A percentile compares a stretch with the other conserved stretches of the same genome.
phyloP scores from a whole-genome alignment of 2,329 filamentous ascomycete genomes.

The Botrytis pseudocinerea region DNA sequence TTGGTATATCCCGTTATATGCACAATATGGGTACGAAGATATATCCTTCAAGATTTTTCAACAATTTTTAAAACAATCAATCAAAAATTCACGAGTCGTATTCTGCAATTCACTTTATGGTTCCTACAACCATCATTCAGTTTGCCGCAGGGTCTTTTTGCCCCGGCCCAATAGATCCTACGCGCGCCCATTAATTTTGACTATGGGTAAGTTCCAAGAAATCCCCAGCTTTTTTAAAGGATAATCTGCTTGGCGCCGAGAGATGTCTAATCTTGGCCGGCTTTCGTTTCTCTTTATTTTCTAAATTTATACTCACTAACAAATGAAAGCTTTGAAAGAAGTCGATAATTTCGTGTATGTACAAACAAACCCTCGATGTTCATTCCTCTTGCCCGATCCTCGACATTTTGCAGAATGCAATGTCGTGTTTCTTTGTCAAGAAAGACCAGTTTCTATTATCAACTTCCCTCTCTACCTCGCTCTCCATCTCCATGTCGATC shows the following conservation, averaged over 20 bases:
- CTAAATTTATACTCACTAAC: conserved; percentile 26
- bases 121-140: neutral
- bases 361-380: neutral
- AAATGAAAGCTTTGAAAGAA: conserved; percentile 34
- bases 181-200: neutral
- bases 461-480: neutral
- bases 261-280: conserved; percentile 27
- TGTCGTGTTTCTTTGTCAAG: neutral
- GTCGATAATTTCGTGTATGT: conserved; percentile 38
- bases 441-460: neutral
- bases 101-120: neutral
- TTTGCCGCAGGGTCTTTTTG: conserved; percentile 3
- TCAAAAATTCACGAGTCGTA: neutral
- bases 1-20: neutral
- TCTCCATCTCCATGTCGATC: neutral
- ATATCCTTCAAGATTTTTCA: neutral
- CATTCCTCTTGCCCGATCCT: neutral
- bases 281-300: neutral
- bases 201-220: conserved; percentile 19
- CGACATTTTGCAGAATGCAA: neutral
- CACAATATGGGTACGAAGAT: neutral
- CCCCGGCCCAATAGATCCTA: conserved; percentile 20
- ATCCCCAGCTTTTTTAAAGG: conserved; percentile 3
- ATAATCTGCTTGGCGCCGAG: conserved; percentile 27
- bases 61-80: neutral